phyloP scores from a whole-genome alignment of 768 basidiomycete genomes.

The Fistulinella prunicolor region DNA sequence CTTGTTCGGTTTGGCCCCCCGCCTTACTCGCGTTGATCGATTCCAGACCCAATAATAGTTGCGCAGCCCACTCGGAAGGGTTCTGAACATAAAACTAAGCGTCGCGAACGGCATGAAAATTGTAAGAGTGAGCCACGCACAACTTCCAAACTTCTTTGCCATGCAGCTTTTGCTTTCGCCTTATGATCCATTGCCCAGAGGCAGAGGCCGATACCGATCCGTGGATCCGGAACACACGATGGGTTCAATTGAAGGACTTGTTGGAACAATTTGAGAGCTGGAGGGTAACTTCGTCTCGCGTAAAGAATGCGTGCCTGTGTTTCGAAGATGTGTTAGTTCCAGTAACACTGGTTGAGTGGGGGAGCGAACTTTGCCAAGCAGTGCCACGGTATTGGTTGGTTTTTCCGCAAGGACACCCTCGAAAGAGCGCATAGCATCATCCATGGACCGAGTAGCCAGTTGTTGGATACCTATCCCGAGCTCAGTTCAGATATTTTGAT shows the following conservation, averaged over 20 bases:
- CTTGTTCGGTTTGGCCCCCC: constrained; percentile 57
- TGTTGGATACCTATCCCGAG: constrained; percentile 66
- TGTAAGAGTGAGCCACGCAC: constrained; percentile 44
- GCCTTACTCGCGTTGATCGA: constrained; percentile 84
- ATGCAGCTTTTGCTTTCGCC: constrained; percentile 79
- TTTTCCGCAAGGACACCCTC: constrained; percentile 74
- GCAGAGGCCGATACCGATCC: constrained; percentile 94
- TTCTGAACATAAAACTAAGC: constrained; percentile 45
- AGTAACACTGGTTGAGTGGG: background rate
- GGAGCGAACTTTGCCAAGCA: constrained; percentile 73
- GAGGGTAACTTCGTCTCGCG: constrained; percentile 68
- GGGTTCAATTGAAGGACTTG: constrained; percentile 77
- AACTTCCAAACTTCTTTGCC: constrained; percentile 85
- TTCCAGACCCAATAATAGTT: constrained; percentile 81
- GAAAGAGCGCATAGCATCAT: constrained; percentile 79
- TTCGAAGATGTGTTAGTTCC: constrained; percentile 1
- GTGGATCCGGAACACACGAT: constrained; percentile 82
- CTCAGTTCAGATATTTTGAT: background rate
- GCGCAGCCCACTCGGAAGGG: constrained; percentile 73
- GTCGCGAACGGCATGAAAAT: background rate
- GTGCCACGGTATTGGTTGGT: constrained; percentile 83
- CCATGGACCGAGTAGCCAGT: constrained; percentile 74
- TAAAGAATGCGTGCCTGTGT: constrained; percentile 80
- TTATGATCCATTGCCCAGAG: constrained; percentile 88
- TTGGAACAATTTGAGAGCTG: constrained; percentile 84